Evolutionary conservation across 2,329 filamentous ascomycete genomes (phyloP), one percentile per base, ranked within the genome.

Genomic region (Lachnellula occidentalis): DNA sequence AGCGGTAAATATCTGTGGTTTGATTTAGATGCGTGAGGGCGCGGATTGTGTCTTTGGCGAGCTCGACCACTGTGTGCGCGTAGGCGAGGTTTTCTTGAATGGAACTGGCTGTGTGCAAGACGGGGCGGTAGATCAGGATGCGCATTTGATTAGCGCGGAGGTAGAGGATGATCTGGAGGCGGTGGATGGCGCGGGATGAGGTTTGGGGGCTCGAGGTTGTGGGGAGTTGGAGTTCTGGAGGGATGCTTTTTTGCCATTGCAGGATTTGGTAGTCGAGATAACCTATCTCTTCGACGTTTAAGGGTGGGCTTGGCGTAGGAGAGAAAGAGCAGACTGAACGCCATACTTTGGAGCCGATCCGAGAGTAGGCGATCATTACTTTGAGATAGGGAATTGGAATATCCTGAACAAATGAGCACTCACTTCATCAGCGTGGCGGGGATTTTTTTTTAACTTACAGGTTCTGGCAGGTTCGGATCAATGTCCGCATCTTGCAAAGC

Each of bases 111-210:
- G 87, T 92, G 69, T 96, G 90, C 8, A 97, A 75, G 2, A 96
- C 85, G 0, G 91, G 91, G 0, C 90, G 88, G 69, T 95, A 92
- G 27, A 96, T 88, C 68, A 90, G 84, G 55, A 92, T 94, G 5
- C 92, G 87, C 73, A 95, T 89, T 73, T 95, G 91, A 64, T 96
- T 96, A 42, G 90, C 82, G 39, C 92, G 83, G 15, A 96, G 75
- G 67, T 95, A 94, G 17, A 94, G 86, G 69, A 94, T 84, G 46
- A 96, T 86, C 57, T 88, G 86, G 12, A 95, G 76, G 5, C 92
- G 85, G 62, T 86, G 84, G 19, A 86, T 73, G 58, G 73, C 34
- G 67, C 72, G 53, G 67, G 72, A 54, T 11, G 73, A 72, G 15
- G 57, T 51, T 46, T 55, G 62, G 34, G 54, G 78, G 63, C 67